Evolutionary conservation across 1,139 yeast species (phyloP), one percentile per base, ranked within the genome.

Genomic region (Suhomyces anneliseae): DNA sequence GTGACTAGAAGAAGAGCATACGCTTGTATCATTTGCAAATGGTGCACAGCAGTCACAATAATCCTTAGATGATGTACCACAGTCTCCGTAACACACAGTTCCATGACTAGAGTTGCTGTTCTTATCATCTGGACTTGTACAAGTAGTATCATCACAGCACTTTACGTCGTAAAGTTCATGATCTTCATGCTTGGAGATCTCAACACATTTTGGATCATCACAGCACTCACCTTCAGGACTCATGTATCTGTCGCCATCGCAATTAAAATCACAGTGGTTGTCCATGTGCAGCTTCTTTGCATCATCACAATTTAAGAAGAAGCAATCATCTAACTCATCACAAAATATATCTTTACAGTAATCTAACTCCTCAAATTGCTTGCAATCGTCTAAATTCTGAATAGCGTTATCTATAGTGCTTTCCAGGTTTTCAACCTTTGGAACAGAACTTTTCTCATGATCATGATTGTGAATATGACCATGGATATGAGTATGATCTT

Each of bases 401-500:
- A 36, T 24, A 12, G 31, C 33, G 14, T 31, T 15, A 12, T 37
- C 38, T 12, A 15, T 26, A 10, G 27, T 35, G 14, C 33, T 11
- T 8, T 34, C 42, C 12, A 39, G 42, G n/a, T n/a, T 7, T 14
- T 38, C 33, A 8, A 27, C 34, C 10, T 27, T 19, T 14, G 15
- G 43, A 14, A 7, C 76, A 44, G 72, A 77, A 50, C 72, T 79
- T 24, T 40, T 56, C 39, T 61, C 64, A 43, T 71, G 75, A 48
- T 72, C 77, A 45, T 73, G 78, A 49, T 74, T 80, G 56, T 83
- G 89, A 35, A 83, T 79, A 59, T 83, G 88, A 3, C 88, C 89
- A 58, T 83, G 89, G 24, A 83, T 82, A 54, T 82, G 85, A 8
- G 87, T 81, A 57, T 83, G 81, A 56, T 81, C 81, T 51, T 76